A percentile compares a stretch with the other conserved stretches of the same genome.
phyloP scores from a whole-genome alignment of 257 asterid genomes.

The Petunia axillaris region DNA sequence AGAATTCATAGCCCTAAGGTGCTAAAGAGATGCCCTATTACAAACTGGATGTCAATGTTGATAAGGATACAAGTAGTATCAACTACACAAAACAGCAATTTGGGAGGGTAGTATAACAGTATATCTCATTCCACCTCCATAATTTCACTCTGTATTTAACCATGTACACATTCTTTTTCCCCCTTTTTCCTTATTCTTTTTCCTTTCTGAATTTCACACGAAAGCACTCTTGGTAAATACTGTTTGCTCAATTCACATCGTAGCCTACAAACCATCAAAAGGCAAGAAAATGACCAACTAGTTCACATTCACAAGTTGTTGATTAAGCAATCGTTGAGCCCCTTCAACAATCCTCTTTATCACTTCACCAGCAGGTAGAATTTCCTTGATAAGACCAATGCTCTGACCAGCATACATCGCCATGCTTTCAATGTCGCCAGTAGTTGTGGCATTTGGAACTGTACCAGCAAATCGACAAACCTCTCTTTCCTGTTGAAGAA shows the following conservation, averaged over 20 bases:
- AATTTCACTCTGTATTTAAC: not conserved
- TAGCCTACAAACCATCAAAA: not conserved
- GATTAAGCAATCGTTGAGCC: conserved; percentile 60
- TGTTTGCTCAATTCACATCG: not conserved
- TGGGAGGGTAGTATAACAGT: not conserved
- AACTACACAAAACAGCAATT: not conserved
- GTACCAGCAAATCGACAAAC: conserved; percentile 77
- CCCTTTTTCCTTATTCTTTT: not conserved
- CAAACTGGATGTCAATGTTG: no score
- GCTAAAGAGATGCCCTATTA: no score
- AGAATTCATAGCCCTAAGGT: no score
- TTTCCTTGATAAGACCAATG: conserved; percentile 63
- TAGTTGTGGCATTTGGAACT: conserved; percentile 65
- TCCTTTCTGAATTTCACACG: not conserved
- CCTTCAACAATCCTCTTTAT: conserved; percentile 58
- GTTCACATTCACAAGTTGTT: conserved; percentile 35
- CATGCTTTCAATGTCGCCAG: conserved; percentile 83
- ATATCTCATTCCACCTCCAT: not conserved
- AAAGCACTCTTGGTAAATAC: not conserved
- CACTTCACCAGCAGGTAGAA: conserved; percentile 75
- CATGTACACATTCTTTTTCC: not conserved
- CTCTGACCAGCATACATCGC: conserved; percentile 83
- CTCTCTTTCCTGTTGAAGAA: conserved; percentile 62
- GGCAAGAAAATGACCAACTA: not conserved
- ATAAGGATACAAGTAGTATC: not conserved